Percentiles rank a stretch among this genome's conserved stretches.
phyloP scores from a whole-genome alignment of 306 rosid species.

The Quercus engelmannii region DNA sequence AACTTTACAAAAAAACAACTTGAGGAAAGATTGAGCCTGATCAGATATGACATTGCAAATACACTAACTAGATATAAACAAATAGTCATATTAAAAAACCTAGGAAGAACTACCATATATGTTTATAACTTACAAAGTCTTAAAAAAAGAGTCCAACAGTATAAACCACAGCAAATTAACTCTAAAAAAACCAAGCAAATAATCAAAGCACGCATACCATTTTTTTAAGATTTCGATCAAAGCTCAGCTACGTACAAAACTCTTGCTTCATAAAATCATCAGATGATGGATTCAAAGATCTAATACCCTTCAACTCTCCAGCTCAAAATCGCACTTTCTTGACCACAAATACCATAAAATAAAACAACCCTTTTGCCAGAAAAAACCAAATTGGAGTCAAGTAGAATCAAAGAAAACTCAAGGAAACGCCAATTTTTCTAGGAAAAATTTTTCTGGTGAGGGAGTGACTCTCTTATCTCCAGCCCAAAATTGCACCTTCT shows the following conservation, averaged over 20 bases:
- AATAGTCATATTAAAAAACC: background rate
- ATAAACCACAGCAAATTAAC: background rate
- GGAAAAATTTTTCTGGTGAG: background rate
- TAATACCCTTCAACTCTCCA: constrained; percentile 1
- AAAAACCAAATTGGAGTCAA: constrained; percentile 17
- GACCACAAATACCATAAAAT: background rate
- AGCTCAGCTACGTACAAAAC: constrained; percentile 9
- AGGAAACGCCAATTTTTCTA: constrained; percentile 15
- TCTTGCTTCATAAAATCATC: constrained; percentile 30
- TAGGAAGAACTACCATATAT: background rate
- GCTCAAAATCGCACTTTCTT: background rate
- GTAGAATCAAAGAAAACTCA: background rate
- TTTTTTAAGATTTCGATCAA: constrained; percentile 29
- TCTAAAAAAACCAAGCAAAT: background rate
- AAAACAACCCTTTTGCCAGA: constrained; percentile 13
- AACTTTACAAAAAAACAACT: background rate
- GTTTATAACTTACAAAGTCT: background rate
- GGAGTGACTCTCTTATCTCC: constrained; percentile 1
- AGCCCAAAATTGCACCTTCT: constrained; percentile 1
- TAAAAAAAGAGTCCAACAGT: background rate
- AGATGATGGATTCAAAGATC: constrained; percentile 23
- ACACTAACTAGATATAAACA: background rate
- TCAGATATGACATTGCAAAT: background rate
- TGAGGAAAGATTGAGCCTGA: background rate
- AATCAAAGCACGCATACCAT: constrained; percentile 45